Evolutionary conservation across 1,284 basidiomycete species (phyloP).

Genomic region (Microbotryum violaceum): DNA sequence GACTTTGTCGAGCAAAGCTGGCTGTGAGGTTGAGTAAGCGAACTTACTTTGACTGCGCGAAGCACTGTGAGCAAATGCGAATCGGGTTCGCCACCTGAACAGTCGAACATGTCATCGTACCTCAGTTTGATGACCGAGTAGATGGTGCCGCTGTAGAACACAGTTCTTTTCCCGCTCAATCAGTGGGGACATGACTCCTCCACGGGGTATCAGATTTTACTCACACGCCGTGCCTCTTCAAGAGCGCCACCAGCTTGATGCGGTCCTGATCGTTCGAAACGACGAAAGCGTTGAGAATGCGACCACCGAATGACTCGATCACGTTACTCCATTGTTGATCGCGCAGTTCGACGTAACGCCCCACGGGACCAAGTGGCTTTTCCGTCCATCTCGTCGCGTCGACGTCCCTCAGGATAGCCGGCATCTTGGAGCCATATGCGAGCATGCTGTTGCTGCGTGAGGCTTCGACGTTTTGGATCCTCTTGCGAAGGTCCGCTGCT

Average conservation of each 20-base stretch:
- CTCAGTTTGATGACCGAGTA: slow-evolving; percentile 55
- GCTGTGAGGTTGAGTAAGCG: not conserved
- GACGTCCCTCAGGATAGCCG: slow-evolving; percentile 53
- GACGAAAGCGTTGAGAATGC: slow-evolving; percentile 62
- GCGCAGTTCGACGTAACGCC: slow-evolving; percentile 64
- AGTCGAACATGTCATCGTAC: slow-evolving; percentile 57
- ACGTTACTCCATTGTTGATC: slow-evolving; percentile 63
- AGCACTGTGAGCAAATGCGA: slow-evolving; percentile 61
- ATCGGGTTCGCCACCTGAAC: slow-evolving; percentile 50
- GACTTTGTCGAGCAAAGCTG: not conserved
- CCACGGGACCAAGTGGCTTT: slow-evolving; percentile 76
- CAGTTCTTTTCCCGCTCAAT: no score
- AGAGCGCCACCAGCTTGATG: no score
- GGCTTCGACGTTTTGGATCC: slow-evolving; percentile 32
- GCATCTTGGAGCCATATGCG: slow-evolving; percentile 40
- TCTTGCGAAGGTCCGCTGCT: not conserved
- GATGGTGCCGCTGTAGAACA: no score
- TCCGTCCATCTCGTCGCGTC: slow-evolving; percentile 57
- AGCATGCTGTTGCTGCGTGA: slow-evolving; percentile 50
- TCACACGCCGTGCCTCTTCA: no score
- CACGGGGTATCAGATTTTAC: no score
- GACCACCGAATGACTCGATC: slow-evolving; percentile 59
- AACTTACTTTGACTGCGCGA: slow-evolving; percentile 68
- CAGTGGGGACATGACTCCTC: no score
- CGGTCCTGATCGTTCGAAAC: slow-evolving; percentile 65